Conservation (phyloP, 306 rosid species). For the Dalbergia cultrata region DNA sequence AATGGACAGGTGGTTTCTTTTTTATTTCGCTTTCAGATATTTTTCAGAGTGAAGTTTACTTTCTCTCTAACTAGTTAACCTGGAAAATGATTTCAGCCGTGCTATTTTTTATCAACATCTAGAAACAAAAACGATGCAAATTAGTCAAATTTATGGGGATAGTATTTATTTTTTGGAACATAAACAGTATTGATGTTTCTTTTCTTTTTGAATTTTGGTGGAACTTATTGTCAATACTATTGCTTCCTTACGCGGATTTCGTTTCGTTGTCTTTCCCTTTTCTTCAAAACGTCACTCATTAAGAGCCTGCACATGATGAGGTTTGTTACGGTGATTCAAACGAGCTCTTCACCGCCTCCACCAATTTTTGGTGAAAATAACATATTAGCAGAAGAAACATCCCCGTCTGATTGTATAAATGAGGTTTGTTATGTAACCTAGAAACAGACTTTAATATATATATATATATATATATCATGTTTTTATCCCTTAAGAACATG, state of each 20-base stretch:
- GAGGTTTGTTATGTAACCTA: background rate
- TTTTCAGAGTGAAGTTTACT: background rate
- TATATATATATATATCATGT: too few species aligned
- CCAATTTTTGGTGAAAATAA: conserved; percentile 5
- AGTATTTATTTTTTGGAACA: background rate
- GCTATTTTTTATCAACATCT: conserved; percentile 1
- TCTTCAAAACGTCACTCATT: conserved; percentile 29
- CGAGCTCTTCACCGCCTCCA: conserved; percentile 5
- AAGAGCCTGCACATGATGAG: background rate
- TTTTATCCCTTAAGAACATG: too few species aligned
- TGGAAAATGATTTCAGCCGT: conserved; percentile 2
- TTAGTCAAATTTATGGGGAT: conserved; percentile 12
- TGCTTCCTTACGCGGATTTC: background rate
- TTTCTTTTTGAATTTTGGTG: background rate
- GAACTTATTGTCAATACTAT: conserved; percentile 23
- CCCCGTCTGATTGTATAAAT: background rate
- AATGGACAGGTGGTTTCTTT: background rate
- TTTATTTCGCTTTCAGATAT: background rate
- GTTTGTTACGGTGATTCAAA: background rate
- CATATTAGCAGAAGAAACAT: background rate
- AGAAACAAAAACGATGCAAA: background rate
- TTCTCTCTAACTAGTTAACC: background rate
- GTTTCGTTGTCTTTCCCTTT: background rate
- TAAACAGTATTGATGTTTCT: background rate
- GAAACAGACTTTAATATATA: background rate